A percentile compares a stretch with the other conserved stretches of the same genome.
Conservation (phyloP, 306 rosid genomes). For the Lathyrus tuberosus region DNA sequence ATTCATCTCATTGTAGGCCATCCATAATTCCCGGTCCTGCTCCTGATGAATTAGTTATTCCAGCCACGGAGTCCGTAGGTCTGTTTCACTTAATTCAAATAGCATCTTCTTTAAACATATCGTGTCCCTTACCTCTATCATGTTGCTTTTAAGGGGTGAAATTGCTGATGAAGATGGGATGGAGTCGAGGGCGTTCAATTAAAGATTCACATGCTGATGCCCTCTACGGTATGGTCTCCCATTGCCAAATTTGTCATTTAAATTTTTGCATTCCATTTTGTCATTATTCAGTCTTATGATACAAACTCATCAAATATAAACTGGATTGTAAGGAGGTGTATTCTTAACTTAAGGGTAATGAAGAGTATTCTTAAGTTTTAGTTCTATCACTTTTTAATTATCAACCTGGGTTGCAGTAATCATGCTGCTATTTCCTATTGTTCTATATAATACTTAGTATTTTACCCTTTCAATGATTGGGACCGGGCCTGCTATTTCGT, state of each 20-base stretch:
- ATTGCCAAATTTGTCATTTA: slow-evolving; percentile 20
- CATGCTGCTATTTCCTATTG: no score
- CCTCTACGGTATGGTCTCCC: slow-evolving; percentile 60
- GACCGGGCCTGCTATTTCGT: no score
- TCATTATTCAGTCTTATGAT: slow-evolving; percentile 15
- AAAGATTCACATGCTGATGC: slow-evolving; percentile 76
- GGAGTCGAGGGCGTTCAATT: slow-evolving; percentile 94
- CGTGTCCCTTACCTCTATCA: slow-evolving; percentile 29
- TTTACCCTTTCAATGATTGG: no score
- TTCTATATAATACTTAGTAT: no score
- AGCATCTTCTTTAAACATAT: slow-evolving; percentile 14
- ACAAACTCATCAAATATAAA: slow-evolving; percentile 6
- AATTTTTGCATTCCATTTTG: slow-evolving; percentile 21
- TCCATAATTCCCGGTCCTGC: slow-evolving; percentile 94
- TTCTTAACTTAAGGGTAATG: no score
- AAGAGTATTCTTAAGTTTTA: no score
- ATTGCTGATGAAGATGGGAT: slow-evolving; percentile 94
- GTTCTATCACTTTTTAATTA: no score
- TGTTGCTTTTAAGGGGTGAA: slow-evolving; percentile 67
- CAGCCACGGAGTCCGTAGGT: slow-evolving; percentile 92
- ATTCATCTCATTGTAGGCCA: slow-evolving; percentile 60
- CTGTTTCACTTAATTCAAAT: slow-evolving; percentile 40
- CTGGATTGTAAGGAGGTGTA: neutral
- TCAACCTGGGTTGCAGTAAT: no score
- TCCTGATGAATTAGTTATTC: slow-evolving; percentile 90